A percentile compares a stretch with the other conserved stretches of the same genome.
Evolutionary conservation across 805 yeast species (phyloP).

Genomic region (Blastobotrys attinorum): DNA sequence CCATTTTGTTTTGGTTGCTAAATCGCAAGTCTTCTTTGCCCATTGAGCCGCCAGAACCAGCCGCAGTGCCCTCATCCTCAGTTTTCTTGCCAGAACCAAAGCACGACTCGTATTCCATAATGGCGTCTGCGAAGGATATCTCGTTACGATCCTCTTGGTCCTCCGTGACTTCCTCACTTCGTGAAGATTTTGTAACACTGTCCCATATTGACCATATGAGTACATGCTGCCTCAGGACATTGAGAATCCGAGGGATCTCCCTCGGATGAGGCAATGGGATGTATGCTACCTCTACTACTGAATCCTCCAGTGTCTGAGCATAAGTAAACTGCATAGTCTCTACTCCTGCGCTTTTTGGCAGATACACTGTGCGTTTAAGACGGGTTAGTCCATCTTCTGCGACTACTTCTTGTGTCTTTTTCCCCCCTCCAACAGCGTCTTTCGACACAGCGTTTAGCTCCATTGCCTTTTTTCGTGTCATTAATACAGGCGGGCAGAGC

Average conservation of each 20-base stretch:
- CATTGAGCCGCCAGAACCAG: no score
- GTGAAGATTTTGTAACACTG: slow-evolving; percentile 2
- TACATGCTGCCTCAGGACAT: slow-evolving; percentile 12
- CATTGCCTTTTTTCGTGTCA: slow-evolving; percentile 17
- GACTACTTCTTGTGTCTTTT: no score
- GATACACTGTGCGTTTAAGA: slow-evolving; percentile 3
- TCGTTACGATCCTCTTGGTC: slow-evolving; percentile 2
- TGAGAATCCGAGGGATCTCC: slow-evolving; percentile 20
- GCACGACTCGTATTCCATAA: slow-evolving; percentile 15
- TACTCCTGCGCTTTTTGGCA: neutral
- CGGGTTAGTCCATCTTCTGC: neutral
- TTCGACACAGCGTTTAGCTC: slow-evolving; percentile 8
- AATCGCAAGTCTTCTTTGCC: no score
- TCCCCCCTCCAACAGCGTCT: no score
- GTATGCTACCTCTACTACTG: slow-evolving; percentile 20
- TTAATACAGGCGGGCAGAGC: slow-evolving; percentile 29
- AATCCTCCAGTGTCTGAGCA: slow-evolving; percentile 13
- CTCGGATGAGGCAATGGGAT: slow-evolving; percentile 25
- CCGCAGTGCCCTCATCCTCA: no score
- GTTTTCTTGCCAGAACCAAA: no score
- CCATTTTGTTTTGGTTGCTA: no score
- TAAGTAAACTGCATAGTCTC: slow-evolving; percentile 7
- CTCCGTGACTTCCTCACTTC: slow-evolving; percentile 5
- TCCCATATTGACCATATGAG: slow-evolving; percentile 7
- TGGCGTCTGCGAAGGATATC: slow-evolving; percentile 17